Percentiles rank a stretch among this genome's conserved stretches.
Evolutionary conservation across 1,139 yeast species (phyloP).

Genomic region (Entelexis paramagnoliae): DNA sequence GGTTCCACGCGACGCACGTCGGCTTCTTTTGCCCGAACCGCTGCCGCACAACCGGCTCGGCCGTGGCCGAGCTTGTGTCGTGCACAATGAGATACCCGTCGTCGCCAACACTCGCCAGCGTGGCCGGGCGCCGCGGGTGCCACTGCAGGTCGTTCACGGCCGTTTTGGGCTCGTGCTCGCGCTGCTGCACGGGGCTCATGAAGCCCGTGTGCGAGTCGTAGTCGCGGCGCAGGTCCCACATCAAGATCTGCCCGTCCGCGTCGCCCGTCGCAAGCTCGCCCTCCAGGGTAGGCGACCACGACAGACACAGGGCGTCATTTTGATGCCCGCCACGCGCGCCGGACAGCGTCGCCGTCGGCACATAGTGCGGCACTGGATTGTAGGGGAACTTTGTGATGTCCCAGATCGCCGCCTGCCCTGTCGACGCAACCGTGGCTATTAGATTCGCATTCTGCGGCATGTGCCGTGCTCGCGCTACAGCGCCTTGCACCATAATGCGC

Average conservation of each 20-base stretch:
- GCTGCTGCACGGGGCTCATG: conserved; percentile 8
- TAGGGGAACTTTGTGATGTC: conserved; percentile 41
- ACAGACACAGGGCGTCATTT: conserved; percentile 62
- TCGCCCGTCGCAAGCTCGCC: conserved; percentile 51
- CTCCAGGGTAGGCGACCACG: conserved; percentile 45
- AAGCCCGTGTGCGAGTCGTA: conserved; percentile 10
- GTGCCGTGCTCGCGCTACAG: conserved; percentile 73
- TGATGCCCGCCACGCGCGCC: conserved; percentile 39
- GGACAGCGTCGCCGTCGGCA: conserved; percentile 37
- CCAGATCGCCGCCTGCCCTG: conserved; percentile 62
- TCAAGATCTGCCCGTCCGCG: conserved; percentile 54
- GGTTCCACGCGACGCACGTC: conserved; percentile 48
- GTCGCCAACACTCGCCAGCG: conserved; percentile 67
- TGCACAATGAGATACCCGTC: conserved; percentile 57
- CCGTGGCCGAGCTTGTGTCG: conserved; percentile 45
- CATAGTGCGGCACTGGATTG: conserved; percentile 30
- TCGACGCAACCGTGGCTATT: conserved; percentile 70
- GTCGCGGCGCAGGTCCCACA: conserved; percentile 47
- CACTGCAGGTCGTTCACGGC: conserved; percentile 39
- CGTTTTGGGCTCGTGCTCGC: conserved; percentile 25
- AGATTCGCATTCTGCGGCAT: conserved; percentile 69
- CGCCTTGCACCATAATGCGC: conserved; percentile 41
- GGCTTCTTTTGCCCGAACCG: conserved; percentile 9
- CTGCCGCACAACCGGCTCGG: neutral
- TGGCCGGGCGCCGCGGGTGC: conserved; percentile 38